These are phyloP conservation scores for Moelleriella libera DNA, from an alignment of 2,329 filamentous ascomycete genomes.

Conservation along the genomic window DNA sequence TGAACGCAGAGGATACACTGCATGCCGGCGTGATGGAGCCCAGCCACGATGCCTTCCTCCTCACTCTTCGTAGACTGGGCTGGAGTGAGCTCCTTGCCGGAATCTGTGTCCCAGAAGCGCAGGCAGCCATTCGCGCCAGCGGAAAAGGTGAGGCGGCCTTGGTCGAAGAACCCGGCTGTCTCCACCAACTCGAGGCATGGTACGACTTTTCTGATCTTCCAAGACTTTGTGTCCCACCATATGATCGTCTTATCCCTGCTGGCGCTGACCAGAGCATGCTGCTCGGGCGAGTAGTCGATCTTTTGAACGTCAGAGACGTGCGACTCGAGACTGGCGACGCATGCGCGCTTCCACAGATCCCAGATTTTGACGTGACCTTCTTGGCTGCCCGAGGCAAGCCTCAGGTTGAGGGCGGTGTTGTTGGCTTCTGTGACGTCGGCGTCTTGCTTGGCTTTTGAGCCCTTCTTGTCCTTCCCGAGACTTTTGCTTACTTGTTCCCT, in stretches of 20 bases:
- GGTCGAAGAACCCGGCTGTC: conserved; percentile 62
- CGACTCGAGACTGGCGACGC: conserved; percentile 67
- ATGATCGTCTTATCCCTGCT: conserved; percentile 90
- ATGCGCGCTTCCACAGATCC: conserved; percentile 75
- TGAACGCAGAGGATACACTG: conserved; percentile 70
- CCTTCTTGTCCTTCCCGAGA: conserved; percentile 20
- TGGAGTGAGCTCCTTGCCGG: conserved; percentile 64
- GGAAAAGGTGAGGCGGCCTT: conserved; percentile 62
- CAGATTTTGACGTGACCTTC: conserved; percentile 87
- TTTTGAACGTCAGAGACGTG: conserved; percentile 91
- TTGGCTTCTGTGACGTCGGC: conserved; percentile 26
- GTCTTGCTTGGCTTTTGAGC: conserved; percentile 13
- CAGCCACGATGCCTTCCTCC: conserved; percentile 55
- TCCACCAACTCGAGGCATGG: conserved; percentile 81
- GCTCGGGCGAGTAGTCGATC: conserved; percentile 63
- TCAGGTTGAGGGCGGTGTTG: conserved; percentile 42
- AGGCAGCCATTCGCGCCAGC: conserved; percentile 74
- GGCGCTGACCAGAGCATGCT: conserved; percentile 67
- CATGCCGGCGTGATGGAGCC: conserved; percentile 50
- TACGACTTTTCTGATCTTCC: conserved; percentile 69
- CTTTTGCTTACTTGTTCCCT: conserved; percentile 15
- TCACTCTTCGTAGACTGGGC: conserved; percentile 52
- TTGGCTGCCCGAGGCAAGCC: conserved; percentile 82
- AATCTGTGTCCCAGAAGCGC: conserved; percentile 69
- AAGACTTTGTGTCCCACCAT: conserved; percentile 76